Evolutionary conservation across 2,329 filamentous ascomycete genomes (phyloP), one percentile per base, ranked within the genome.

Genomic region (Xylaria digitata): DNA sequence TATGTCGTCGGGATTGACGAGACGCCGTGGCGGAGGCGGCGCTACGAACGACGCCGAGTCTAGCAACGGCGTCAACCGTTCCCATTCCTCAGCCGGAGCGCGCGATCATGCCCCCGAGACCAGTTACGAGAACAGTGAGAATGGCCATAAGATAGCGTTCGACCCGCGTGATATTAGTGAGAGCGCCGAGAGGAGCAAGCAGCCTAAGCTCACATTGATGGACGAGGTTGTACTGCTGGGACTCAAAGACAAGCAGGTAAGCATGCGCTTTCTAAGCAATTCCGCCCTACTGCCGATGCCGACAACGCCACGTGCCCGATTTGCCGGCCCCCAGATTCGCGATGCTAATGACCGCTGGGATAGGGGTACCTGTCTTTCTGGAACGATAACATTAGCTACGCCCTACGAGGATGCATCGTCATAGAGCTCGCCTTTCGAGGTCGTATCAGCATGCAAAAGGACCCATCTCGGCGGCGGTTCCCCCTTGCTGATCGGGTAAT

Each of bases 311-410:
- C 6, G 53, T 23, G 19, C 17, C 23, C 21, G n/a, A 34, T 17
- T 43, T 2, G 37, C 37, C 13, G 4, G 11, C 37, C 37, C 23
- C 6, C 15, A 15, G 42, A 23, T 37, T 13, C 42, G 11, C 54
- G 26, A 63, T 67, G 52, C 70, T 72, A 64, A 74, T 49, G 53
- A 68, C 71, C 56, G 13, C 45, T 19, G 34, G 65, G 63, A 56
- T 78, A 97, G 94, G 96, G 96, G 72, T 98, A 99, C 79, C 89
- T 99, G 70, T 98, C 95, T 34, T 99, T 99, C 82, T 99, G 96
- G 96, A 99, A 99, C 82, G 96, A 99, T 82, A 99, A 99, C 83
- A 99, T 99, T 77, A 97, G 94, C 67, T 99, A 99, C 80, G 96
- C 96, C 72, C 87, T 99, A 70, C 90, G 96, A 79, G 96, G 96